Evolutionary conservation across 73 alveolate species (phyloP), one percentile per base, ranked within the genome.

Genomic region (Paramecium pentaurelia): DNA sequence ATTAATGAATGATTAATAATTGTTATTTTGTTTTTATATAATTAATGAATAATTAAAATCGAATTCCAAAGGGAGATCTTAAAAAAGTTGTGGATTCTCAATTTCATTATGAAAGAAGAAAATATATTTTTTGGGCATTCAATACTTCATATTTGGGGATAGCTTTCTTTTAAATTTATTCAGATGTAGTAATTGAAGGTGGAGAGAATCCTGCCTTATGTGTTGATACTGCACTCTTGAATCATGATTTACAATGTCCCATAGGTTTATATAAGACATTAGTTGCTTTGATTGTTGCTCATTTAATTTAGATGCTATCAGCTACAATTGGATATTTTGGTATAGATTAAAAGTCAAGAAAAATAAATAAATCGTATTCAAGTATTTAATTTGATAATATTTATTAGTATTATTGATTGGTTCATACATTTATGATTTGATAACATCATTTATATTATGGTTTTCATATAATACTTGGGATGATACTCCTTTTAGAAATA

Each of bases 101-200:
- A 77, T 77, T 38, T 59, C 40, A 77, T 42, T 77, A 77, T 77
- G 89, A 77, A 16, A 77, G 89, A 30, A 77, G 89, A 77, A 77
- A 42, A 44, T 80, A 80, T 22, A 80, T 80, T 3, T 80, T 80
- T 80, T 80, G 91, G 91, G 91, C 91, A 45, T 80, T 80, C 20
- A 80, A 80, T 80, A 80, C 91, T 10, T 32, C 91, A 25, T 80
- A 80, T 44, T 80, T 80, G 47, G 91, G 91, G 3, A 80, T 80
- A 25, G 77, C 91, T 42, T 80, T 80, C 28, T 80, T 80, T 36
- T 49, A 80, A 80, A 80, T 80, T 11, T 80, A 80, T 49, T 80
- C 91, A 22, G 91, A 80, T 80, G 73, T 80, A 9, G 58, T 32
- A 7, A 80, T 80, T 45, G 91, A 80, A 49, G 91, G 91, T 45